Conservation (phyloP, 2,329 filamentous ascomycete species). For the Pseudogymnoascus sp. region DNA sequence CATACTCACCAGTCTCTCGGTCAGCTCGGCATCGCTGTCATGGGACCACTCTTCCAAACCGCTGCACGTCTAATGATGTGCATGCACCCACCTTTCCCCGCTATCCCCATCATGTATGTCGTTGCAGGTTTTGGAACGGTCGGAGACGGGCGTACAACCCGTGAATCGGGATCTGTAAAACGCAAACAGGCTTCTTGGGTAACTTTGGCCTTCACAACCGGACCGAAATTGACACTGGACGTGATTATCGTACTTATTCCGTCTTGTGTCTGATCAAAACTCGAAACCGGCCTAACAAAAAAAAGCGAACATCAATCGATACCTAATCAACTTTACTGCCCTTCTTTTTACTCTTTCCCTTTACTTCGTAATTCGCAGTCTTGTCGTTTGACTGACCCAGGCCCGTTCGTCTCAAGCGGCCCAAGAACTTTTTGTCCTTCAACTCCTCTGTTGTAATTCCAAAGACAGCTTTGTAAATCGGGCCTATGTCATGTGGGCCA, state of each 20-base stretch:
- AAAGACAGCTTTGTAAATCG: slow-evolving; percentile 21
- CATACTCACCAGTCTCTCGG: not conserved
- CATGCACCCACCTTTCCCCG: not conserved
- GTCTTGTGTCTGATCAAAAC: not conserved
- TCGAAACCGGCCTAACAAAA: not conserved
- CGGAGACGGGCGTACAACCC: not conserved
- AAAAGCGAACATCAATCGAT: not conserved
- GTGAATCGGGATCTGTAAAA: not conserved
- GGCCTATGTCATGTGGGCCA: slow-evolving; percentile 28
- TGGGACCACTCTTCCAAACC: not conserved
- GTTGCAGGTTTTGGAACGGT: not conserved
- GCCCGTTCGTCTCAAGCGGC: slow-evolving; percentile 19
- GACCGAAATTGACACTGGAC: not conserved
- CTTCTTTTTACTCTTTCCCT: slow-evolving; percentile 16
- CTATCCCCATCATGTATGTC: not conserved
- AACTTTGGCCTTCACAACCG: not conserved
- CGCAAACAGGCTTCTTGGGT: not conserved
- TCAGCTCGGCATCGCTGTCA: not conserved
- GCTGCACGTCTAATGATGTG: not conserved
- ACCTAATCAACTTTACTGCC: slow-evolving; percentile 7
- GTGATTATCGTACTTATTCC: not conserved
- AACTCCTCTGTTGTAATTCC: slow-evolving; percentile 19
- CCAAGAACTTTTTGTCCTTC: slow-evolving; percentile 20
- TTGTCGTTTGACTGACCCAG: slow-evolving; percentile 14
- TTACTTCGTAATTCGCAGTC: not conserved